Evolutionary conservation across 129 eudicot genomes (phyloP).

Genomic region (Pseudognaphalium luteoalbum): DNA sequence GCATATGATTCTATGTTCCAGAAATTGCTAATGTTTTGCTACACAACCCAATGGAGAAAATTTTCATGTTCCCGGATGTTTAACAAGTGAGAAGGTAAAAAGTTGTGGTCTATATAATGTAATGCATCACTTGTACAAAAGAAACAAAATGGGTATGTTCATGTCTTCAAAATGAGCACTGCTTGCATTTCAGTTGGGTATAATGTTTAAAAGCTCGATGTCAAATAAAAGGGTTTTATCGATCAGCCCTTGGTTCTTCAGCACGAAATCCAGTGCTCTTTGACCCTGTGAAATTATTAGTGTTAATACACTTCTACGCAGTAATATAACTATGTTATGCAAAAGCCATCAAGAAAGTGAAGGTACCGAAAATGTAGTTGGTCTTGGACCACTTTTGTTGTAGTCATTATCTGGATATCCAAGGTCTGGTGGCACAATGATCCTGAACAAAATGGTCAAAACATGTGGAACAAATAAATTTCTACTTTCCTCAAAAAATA

Average conservation of each 20-base stretch:
- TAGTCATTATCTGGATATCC: conserved; percentile 93
- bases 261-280: conserved; percentile 89
- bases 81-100: conserved; percentile 15
- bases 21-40: conserved; percentile 1
- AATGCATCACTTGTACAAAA: conserved; percentile 15
- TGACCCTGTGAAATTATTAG: conserved; percentile 62
- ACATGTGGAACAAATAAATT: not conserved
- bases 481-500: not conserved
- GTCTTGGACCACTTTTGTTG: conserved; percentile 89
- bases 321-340: not conserved
- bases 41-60: conserved; percentile 10
- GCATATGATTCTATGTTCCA: conserved; percentile 5
- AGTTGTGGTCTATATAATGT: conserved; percentile 9
- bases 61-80: conserved; percentile 1
- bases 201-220: conserved; percentile 88
- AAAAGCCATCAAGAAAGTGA: conserved; percentile 19
- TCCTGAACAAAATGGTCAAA: conserved; percentile 50
- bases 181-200: conserved; percentile 49
- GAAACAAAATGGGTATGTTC: not conserved
- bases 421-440: conserved; percentile 94
- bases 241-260: conserved; percentile 93
- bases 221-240: conserved; percentile 97
- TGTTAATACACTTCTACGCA: not conserved
- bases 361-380: conserved; percentile 97
- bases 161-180: not conserved